phyloP scores from a whole-genome alignment of 331 rosid genomes.

The Saraca asoca region DNA sequence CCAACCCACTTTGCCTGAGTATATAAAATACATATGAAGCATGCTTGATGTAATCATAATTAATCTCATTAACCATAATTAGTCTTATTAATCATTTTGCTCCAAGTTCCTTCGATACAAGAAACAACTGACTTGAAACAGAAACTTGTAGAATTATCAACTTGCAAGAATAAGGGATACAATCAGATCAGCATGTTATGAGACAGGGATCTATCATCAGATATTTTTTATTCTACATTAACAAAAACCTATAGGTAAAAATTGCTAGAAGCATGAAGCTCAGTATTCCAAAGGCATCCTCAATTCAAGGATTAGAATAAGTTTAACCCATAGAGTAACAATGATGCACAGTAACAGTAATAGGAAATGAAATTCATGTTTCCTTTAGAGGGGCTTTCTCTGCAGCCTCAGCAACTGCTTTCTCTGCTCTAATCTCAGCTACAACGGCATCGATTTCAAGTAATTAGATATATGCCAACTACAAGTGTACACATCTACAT shows the following conservation, averaged over 20 bases:
- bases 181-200: not conserved
- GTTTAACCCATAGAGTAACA: too few species aligned
- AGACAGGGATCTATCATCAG: not conserved
- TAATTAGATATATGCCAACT: not conserved
- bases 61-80: not conserved
- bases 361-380: slow-evolving; percentile 48
- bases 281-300: slow-evolving; percentile 4
- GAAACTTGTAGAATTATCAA: not conserved
- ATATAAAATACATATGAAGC: too few species aligned
- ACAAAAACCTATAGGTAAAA: not conserved
- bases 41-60: not conserved
- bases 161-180: not conserved
- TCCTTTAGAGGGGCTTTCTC: slow-evolving; percentile 89
- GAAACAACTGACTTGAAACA: not conserved
- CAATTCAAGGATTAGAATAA: too few species aligned
- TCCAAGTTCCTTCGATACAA: too few species aligned
- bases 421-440: slow-evolving; percentile 92
- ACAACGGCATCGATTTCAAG: slow-evolving; percentile 91
- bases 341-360: too few species aligned
- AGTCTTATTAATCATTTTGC: not conserved
- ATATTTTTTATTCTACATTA: not conserved
- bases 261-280: slow-evolving; percentile 24
- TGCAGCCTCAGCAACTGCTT: slow-evolving; percentile 96
- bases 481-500: not conserved
- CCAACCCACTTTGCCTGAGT: not conserved